Evolutionary conservation across 2,329 filamentous ascomycete species (phyloP).

Genomic region (Aspergillus transmontanensis): DNA sequence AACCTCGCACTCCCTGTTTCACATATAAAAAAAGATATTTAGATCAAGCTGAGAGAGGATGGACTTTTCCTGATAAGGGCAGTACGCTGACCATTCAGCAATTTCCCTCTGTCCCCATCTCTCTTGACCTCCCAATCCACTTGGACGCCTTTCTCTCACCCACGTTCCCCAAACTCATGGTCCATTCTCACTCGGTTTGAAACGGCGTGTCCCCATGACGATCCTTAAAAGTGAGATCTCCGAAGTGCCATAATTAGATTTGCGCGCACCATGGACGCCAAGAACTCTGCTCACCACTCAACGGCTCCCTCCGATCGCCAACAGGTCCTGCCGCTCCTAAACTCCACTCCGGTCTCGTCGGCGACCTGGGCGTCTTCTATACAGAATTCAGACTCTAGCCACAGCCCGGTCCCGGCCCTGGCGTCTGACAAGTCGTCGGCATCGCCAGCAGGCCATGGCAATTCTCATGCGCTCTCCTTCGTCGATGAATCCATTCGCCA

Average conservation of each 20-base stretch:
- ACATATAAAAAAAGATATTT: neutral
- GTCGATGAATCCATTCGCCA: slow-evolving; percentile 10
- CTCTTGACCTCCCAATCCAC: slow-evolving; percentile 20
- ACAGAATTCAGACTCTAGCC: neutral
- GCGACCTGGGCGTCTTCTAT: neutral
- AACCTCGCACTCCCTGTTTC: neutral
- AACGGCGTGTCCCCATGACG: slow-evolving; percentile 24
- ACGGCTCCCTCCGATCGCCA: slow-evolving; percentile 24
- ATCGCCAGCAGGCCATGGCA: neutral
- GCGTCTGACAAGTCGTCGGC: neutral
- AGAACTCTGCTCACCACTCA: slow-evolving; percentile 26
- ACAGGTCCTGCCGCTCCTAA: slow-evolving; percentile 32
- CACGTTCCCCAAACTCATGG: slow-evolving; percentile 1
- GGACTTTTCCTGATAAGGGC: slow-evolving; percentile 29
- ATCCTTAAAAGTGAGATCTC: slow-evolving; percentile 20
- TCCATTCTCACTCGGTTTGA: slow-evolving; percentile 15
- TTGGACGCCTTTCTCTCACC: slow-evolving; percentile 10
- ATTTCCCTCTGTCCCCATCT: slow-evolving; percentile 17
- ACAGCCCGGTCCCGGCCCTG: neutral
- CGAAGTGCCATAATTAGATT: slow-evolving; percentile 21
- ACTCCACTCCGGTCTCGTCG: neutral
- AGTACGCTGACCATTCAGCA: slow-evolving; percentile 32
- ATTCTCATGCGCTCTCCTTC: slow-evolving; percentile 7
- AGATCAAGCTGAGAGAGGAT: slow-evolving; percentile 12
- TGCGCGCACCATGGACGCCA: slow-evolving; percentile 35